phyloP scores from a whole-genome alignment of 139 green algal genomes.

The Chlamydomonas sp. region DNA sequence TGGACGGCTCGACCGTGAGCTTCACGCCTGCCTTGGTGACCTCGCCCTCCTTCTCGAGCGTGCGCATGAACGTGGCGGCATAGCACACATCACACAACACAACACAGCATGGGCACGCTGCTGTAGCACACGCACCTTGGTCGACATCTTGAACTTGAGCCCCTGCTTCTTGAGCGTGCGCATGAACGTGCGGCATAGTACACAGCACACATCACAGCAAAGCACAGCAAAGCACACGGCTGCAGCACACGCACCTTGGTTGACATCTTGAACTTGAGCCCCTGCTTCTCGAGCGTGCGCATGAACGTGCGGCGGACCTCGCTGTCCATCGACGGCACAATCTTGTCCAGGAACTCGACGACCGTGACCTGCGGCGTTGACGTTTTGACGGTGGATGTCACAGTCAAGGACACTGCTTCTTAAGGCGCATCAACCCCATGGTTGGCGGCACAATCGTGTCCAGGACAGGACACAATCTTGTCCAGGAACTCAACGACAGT shows the following conservation, averaged over 20 bases:
- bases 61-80: too few relatives aligned
- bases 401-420: too few relatives aligned
- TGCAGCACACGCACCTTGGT: conserved; percentile 56
- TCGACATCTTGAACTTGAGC: conserved; percentile 93
- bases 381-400: too few relatives aligned
- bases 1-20: conserved; percentile 46
- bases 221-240: not conserved
- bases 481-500: conserved; percentile 94
- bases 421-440: too few relatives aligned
- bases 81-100: not conserved
- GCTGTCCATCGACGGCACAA: conserved; percentile 85
- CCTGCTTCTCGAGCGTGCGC: conserved; percentile 90
- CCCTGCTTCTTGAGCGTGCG: conserved; percentile 92
- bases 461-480: conserved; percentile 81
- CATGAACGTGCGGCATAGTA: conserved; percentile 81
- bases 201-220: conserved; percentile 3
- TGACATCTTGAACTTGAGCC: conserved; percentile 93
- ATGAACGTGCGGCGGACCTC: conserved; percentile 86
- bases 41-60: conserved; percentile 17
- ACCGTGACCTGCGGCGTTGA: conserved; percentile 96
- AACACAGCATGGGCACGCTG: too few relatives aligned
- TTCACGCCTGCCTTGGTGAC: conserved; percentile 7
- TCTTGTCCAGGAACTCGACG: conserved; percentile 88
- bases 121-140: conserved; percentile 51
- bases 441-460: too few relatives aligned